Evolutionary conservation across 495 filamentous ascomycete genomes (phyloP).

Genomic region (Annulohypoxylon moriforme): DNA sequence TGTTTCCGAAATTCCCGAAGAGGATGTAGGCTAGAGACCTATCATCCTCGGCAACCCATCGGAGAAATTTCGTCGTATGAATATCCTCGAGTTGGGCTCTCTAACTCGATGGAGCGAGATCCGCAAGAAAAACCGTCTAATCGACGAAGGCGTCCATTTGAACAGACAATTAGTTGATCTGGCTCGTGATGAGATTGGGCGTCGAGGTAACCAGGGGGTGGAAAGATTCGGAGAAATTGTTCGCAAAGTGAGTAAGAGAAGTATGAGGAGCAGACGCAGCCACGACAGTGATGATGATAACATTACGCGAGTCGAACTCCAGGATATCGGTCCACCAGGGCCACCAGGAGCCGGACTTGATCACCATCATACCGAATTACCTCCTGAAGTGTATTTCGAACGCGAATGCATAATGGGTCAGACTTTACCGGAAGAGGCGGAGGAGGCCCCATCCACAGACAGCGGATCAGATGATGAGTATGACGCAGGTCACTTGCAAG

Average conservation of each 20-base stretch:
- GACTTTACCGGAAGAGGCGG: constrained; percentile 45
- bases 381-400: constrained; percentile 39
- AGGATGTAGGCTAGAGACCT: constrained; percentile 72
- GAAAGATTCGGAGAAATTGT: constrained; percentile 49
- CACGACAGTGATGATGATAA: constrained; percentile 42
- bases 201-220: constrained; percentile 46
- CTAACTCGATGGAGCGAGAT: constrained; percentile 78
- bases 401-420: constrained; percentile 50
- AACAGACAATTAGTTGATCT: constrained; percentile 54
- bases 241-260: constrained; percentile 52
- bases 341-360: constrained; percentile 40
- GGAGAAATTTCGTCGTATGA: constrained; percentile 72
- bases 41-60: constrained; percentile 75
- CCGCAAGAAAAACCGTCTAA: constrained; percentile 70
- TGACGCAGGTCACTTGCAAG: constrained; percentile 26
- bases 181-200: constrained; percentile 50
- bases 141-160: constrained; percentile 56
- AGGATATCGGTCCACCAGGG: constrained; percentile 38
- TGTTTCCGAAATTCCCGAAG: constrained; percentile 53
- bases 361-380: constrained; percentile 32
- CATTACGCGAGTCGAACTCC: constrained; percentile 20
- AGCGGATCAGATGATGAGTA: constrained; percentile 30
- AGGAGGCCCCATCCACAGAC: constrained; percentile 23
- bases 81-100: constrained; percentile 71
- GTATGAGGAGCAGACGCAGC: constrained; percentile 47